Conservation (phyloP, 1,139 yeast genomes). For the Yamadazyma triangularis region DNA sequence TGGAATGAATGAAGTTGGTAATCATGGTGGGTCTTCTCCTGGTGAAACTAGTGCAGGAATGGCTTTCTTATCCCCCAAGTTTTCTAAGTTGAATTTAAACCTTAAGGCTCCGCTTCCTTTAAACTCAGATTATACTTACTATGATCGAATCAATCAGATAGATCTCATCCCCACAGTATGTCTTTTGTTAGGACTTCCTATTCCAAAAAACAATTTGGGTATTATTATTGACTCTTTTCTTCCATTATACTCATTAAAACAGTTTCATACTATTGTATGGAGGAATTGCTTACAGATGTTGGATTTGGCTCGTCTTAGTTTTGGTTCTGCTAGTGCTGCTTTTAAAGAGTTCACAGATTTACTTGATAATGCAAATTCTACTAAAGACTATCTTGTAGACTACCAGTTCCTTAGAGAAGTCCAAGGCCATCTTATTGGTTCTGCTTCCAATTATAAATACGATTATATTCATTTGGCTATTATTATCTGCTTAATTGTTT, state of each 20-base stretch:
- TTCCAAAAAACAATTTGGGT: slow-evolving; percentile 86
- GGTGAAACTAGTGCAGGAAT: slow-evolving; percentile 92
- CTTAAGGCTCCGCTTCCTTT: slow-evolving; percentile 32
- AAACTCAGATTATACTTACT: slow-evolving; percentile 47
- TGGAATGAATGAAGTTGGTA: slow-evolving; percentile 92
- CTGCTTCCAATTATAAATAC: slow-evolving; percentile 74
- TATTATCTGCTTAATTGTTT: slow-evolving; percentile 22
- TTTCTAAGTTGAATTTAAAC: slow-evolving; percentile 25
- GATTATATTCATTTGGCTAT: slow-evolving; percentile 48
- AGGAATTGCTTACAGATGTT: slow-evolving; percentile 65
- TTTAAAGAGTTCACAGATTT: slow-evolving; percentile 2
- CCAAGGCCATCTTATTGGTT: slow-evolving; percentile 54
- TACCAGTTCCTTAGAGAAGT: slow-evolving; percentile 40
- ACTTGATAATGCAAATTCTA: neutral
- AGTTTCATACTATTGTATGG: slow-evolving; percentile 35
- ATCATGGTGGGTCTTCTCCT: slow-evolving; percentile 90
- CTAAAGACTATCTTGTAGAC: slow-evolving; percentile 19
- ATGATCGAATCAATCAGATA: slow-evolving; percentile 61
- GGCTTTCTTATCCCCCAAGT: slow-evolving; percentile 60
- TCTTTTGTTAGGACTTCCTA: slow-evolving; percentile 67
- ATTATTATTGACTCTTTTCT: slow-evolving; percentile 57
- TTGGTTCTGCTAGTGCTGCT: slow-evolving; percentile 1
- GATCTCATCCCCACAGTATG: slow-evolving; percentile 88
- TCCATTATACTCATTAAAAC: slow-evolving; percentile 41
- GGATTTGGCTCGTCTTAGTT: slow-evolving; percentile 16